Conservation (phyloP, 2,329 filamentous ascomycete genomes). For the Coleophoma crateriformis region DNA sequence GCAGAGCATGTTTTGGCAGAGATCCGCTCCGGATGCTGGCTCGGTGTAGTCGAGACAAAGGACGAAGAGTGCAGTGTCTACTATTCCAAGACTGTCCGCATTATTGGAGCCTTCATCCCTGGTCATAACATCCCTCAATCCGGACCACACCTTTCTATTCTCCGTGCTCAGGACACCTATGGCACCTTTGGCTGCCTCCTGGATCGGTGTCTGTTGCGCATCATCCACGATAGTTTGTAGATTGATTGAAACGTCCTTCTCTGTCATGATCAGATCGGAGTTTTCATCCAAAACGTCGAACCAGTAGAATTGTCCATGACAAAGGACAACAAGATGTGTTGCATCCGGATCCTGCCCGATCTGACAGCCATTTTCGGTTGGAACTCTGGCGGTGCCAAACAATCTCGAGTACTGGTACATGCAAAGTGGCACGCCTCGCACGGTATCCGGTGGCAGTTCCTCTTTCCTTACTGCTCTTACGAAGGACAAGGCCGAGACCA, state of each 20-base stretch:
- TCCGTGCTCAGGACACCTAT: constrained; percentile 92
- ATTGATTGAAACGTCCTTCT: constrained; percentile 88
- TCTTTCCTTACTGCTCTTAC: constrained; percentile 89
- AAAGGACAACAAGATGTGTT: constrained; percentile 89
- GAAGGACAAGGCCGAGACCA: constrained; percentile 85
- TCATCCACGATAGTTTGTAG: constrained; percentile 90
- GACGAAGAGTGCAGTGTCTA: constrained; percentile 89
- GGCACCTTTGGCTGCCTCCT: constrained; percentile 92
- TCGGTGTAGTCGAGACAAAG: constrained; percentile 92
- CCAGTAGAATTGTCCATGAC: constrained; percentile 97
- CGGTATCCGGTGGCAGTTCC: constrained; percentile 82
- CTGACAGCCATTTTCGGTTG: constrained; percentile 89
- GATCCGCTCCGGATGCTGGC: constrained; percentile 69
- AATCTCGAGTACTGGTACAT: constrained; percentile 98
- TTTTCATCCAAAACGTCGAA: constrained; percentile 96
- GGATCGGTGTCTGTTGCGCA: constrained; percentile 81
- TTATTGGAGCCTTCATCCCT: constrained; percentile 88
- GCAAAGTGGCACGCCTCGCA: constrained; percentile 80
- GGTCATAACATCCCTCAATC: constrained; percentile 80
- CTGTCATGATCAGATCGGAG: constrained; percentile 93
- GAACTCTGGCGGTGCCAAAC: constrained; percentile 91
- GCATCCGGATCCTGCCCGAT: constrained; percentile 93
- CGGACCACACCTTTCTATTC: constrained; percentile 94
- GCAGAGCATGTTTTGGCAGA: constrained; percentile 99
- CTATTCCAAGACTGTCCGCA: constrained; percentile 89